These are phyloP conservation scores for Fistulinella staudtii DNA, from an alignment of 1,284 basidiomycete species.

Conservation along the genomic window DNA sequence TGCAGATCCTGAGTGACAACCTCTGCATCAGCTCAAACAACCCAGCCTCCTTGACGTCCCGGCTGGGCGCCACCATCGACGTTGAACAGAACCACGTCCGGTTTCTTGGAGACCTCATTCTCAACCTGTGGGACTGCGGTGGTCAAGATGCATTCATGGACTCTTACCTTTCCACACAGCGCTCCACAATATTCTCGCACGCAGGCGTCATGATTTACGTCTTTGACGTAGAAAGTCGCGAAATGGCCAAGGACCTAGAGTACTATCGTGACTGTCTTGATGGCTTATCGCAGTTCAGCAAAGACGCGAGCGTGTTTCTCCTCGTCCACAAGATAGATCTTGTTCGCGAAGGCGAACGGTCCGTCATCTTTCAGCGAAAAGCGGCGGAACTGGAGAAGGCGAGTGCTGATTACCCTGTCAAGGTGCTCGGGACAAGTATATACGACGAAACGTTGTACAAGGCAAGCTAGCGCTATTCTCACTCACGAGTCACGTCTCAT, in stretches of 20 bases:
- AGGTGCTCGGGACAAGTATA: conserved; percentile 92
- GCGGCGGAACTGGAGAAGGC: conserved; percentile 63
- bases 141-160: conserved; percentile 99
- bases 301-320: conserved; percentile 84
- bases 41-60: conserved; percentile 85
- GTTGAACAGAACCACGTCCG: conserved; percentile 97
- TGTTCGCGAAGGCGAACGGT: conserved; percentile 55
- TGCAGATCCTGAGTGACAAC: neutral
- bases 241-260: conserved; percentile 73
- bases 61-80: conserved; percentile 94
- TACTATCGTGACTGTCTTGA: conserved; percentile 87
- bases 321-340: conserved; percentile 98
- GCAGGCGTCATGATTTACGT: conserved; percentile 98
- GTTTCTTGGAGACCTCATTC: conserved; percentile 89
- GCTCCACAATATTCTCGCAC: conserved; percentile 90
- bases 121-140: conserved; percentile 98
- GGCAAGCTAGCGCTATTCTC: conserved; percentile 42
- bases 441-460: conserved; percentile 98
- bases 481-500: conserved; percentile 6
- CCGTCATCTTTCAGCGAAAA: conserved; percentile 63
- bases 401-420: conserved; percentile 55
- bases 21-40: conserved; percentile 75
- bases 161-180: conserved; percentile 87
- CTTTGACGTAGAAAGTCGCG: conserved; percentile 84
- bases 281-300: conserved; percentile 71